phyloP scores from a whole-genome alignment of 2,329 filamentous ascomycete genomes.

The Clarireedia hainanense region DNA sequence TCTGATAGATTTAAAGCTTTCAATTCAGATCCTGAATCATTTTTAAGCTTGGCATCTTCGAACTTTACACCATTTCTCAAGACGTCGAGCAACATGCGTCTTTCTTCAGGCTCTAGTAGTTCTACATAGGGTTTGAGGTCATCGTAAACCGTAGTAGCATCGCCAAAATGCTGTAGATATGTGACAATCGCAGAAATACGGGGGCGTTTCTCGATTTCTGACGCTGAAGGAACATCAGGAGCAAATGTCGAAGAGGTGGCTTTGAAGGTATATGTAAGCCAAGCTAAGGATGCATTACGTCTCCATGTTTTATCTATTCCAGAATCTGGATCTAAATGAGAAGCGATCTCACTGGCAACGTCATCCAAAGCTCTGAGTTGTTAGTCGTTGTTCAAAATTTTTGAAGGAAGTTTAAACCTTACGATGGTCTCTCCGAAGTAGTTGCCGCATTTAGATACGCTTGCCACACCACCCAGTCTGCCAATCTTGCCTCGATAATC shows the following conservation, averaged over 20 bases:
- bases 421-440: slow-evolving; percentile 19
- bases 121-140: slow-evolving; percentile 26
- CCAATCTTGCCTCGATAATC: slow-evolving; percentile 23
- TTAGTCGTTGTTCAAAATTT: not conserved
- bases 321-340: slow-evolving; percentile 24
- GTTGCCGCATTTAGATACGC: slow-evolving; percentile 24
- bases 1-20: not conserved
- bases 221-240: not conserved
- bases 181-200: slow-evolving; percentile 17
- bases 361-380: not conserved
- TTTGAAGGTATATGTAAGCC: slow-evolving; percentile 21
- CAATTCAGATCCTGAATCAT: not conserved
- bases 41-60: not conserved
- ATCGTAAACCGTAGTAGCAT: slow-evolving; percentile 25
- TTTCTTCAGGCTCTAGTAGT: slow-evolving; percentile 14
- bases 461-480: slow-evolving; percentile 30
- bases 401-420: slow-evolving; percentile 10
- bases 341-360: slow-evolving; percentile 23
- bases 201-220: not conserved
- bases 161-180: slow-evolving; percentile 25
- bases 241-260: slow-evolving; percentile 5
- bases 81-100: slow-evolving; percentile 12
- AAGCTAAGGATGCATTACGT: slow-evolving; percentile 29
- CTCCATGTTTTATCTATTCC: slow-evolving; percentile 29
- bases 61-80: slow-evolving; percentile 9